These are phyloP conservation scores for Rhypophila decipiens DNA, from an alignment of 495 filamentous ascomycete species.

Conservation along the genomic window DNA sequence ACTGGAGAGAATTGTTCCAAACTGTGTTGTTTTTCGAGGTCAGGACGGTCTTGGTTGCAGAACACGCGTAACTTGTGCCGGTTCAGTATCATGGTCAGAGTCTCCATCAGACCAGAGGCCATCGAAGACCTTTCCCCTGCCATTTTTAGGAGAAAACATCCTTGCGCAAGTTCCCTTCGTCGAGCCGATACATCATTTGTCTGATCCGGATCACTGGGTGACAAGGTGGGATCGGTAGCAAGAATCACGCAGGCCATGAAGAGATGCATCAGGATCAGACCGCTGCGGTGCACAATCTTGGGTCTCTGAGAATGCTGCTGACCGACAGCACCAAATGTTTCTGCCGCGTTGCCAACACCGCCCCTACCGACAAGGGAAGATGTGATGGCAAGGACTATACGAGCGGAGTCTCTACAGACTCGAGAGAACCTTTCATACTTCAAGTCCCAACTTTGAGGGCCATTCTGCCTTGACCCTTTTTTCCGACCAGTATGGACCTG, in stretches of 20 bases:
- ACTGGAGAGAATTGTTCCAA: no score
- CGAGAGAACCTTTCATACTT: neutral
- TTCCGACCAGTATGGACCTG: no score
- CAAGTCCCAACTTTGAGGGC: neutral
- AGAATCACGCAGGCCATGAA: slow-evolving; percentile 12
- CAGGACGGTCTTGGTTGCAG: neutral
- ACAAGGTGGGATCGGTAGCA: slow-evolving; percentile 2
- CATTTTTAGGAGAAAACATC: slow-evolving; percentile 1
- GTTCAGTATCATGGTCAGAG: slow-evolving; percentile 3
- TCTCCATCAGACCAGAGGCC: slow-evolving; percentile 7
- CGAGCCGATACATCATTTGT: slow-evolving; percentile 1
- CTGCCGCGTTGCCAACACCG: neutral
- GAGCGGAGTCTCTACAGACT: neutral
- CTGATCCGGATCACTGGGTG: neutral
- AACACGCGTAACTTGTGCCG: slow-evolving; percentile 1
- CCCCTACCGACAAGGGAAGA: neutral
- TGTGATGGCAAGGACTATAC: neutral
- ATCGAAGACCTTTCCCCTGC: slow-evolving; percentile 3
- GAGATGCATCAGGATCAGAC: slow-evolving; percentile 4
- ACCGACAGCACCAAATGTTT: neutral
- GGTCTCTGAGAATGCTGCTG: neutral
- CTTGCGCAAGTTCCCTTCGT: neutral
- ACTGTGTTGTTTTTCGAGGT: no score
- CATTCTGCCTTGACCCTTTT: no score
- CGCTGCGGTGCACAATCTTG: slow-evolving; percentile 2